Conservation (phyloP, 2,329 filamentous ascomycete species). For the Sporothrix protearum region DNA sequence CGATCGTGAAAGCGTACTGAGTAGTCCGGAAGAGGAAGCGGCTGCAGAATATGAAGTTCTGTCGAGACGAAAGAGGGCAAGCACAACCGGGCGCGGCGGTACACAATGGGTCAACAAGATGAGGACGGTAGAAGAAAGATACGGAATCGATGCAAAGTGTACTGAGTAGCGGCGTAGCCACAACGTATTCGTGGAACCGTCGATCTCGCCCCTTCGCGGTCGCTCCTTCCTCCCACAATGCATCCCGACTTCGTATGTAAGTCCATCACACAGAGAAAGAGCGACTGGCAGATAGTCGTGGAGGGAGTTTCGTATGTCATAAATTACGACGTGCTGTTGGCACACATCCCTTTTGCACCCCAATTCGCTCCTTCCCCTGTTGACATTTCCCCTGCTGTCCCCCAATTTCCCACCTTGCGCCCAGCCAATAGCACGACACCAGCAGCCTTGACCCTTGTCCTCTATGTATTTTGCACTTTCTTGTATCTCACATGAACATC, state of each 20-base stretch:
- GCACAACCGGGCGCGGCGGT: neutral
- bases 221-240: slow-evolving; percentile 2
- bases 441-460: neutral
- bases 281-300: neutral
- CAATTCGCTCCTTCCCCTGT: slow-evolving; percentile 1
- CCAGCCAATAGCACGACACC: slow-evolving; percentile 17
- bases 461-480: neutral
- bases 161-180: too few species aligned
- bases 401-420: neutral
- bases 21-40: slow-evolving; percentile 15
- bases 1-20: slow-evolving; percentile 2
- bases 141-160: neutral
- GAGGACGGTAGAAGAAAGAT: neutral
- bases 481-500: too few species aligned
- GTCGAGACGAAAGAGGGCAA: neutral
- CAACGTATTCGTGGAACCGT: neutral
- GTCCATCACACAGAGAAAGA: neutral
- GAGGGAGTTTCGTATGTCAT: too few species aligned
- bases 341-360: neutral
- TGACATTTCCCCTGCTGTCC: neutral
- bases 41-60: neutral
- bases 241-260: neutral
- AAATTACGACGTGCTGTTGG: neutral
- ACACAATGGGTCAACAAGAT: neutral
- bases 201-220: neutral